Conservation (phyloP, 176 grass and related monocot genomes). For the Ampelocalamus luodianensis region DNA sequence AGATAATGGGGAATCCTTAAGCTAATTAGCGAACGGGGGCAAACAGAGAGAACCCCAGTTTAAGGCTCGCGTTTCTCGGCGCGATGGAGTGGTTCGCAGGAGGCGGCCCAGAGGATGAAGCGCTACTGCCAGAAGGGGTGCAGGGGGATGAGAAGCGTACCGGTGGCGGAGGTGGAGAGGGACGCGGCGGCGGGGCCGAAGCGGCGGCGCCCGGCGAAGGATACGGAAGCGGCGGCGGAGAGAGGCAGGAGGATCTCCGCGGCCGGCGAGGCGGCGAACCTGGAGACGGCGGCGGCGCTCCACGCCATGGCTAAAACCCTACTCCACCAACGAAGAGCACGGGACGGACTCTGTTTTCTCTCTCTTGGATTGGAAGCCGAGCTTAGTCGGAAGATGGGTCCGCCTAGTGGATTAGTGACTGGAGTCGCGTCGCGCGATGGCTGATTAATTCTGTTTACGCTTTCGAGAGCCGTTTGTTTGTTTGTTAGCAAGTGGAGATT, state of each 20-base stretch:
- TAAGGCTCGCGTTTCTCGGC: too few species aligned
- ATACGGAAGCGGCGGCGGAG: conserved; percentile 42
- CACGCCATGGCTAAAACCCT: conserved; percentile 69
- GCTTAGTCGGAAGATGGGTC: background rate
- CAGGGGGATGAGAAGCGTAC: conserved; percentile 28
- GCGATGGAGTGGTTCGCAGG: background rate
- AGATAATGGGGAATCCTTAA: background rate
- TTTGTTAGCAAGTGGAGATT: rapidly evolving
- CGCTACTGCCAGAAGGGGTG: background rate
- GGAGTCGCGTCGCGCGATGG: background rate
- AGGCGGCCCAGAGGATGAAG: too few species aligned
- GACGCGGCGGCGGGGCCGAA: conserved; percentile 54
- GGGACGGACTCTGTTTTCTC: background rate
- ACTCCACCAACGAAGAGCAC: conserved; percentile 18
- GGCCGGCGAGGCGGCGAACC: conserved; percentile 43
- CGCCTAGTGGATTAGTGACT: background rate
- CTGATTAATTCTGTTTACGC: too few species aligned
- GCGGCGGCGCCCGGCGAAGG: conserved; percentile 38
- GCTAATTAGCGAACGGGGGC: background rate
- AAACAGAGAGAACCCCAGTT: background rate
- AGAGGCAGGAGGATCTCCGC: conserved; percentile 40
- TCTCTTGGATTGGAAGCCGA: background rate
- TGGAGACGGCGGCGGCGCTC: conserved; percentile 55
- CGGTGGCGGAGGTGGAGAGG: conserved; percentile 58
- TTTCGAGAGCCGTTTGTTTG: too few species aligned